phyloP scores from a whole-genome alignment of 441 rosid species.

The Daphne laureola region DNA sequence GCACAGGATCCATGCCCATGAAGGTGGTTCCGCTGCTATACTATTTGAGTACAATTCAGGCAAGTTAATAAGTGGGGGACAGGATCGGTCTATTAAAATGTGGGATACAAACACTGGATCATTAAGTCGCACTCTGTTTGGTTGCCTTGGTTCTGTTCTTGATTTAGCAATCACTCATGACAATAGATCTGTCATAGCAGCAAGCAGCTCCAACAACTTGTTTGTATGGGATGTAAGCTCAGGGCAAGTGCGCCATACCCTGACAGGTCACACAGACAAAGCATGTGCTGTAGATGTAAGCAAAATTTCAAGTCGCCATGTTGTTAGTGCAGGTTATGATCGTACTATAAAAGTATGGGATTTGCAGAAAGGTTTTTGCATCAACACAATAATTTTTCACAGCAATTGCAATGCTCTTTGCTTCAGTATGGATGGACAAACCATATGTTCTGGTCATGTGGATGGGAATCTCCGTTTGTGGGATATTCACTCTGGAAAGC shows the following conservation, averaged over 20 bases:
- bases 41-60: conserved; percentile 70
- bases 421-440: conserved; percentile 80
- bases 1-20: conserved; percentile 75
- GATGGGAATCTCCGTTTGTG: conserved; percentile 91
- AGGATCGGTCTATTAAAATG: conserved; percentile 73
- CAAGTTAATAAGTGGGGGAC: conserved; percentile 78
- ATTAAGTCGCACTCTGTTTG: conserved; percentile 47
- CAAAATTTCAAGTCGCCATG: conserved; percentile 74
- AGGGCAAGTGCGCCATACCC: conserved; percentile 73
- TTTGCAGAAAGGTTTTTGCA: conserved; percentile 90
- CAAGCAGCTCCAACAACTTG: conserved; percentile 87
- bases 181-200: conserved; percentile 77
- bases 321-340: conserved; percentile 87
- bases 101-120: conserved; percentile 83
- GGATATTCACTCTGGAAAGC: conserved; percentile 84
- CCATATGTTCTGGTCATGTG: conserved; percentile 87
- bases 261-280: conserved; percentile 81
- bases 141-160: conserved; percentile 86
- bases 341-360: conserved; percentile 92
- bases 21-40: conserved; percentile 87
- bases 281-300: conserved; percentile 93
- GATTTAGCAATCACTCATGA: conserved; percentile 79
- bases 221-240: conserved; percentile 83
- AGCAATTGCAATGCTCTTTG: conserved; percentile 85
- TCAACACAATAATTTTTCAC: conserved; percentile 69